phyloP scores from a whole-genome alignment of 768 basidiomycete species.

The Lentinula lateritia region DNA sequence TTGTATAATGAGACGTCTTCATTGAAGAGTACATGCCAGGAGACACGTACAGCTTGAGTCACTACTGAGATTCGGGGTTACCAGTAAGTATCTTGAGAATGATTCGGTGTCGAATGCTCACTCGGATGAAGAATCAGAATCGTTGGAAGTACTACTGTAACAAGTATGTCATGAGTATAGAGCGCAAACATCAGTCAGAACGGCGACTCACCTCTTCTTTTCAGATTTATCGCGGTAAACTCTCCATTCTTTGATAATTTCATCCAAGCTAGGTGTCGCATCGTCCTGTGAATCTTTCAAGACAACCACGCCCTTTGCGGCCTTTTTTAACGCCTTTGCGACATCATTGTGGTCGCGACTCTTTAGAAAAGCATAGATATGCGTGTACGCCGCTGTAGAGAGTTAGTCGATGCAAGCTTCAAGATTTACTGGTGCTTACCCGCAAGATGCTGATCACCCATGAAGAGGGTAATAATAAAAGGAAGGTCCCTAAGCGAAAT shows the following conservation, averaged over 20 bases:
- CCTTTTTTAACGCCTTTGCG: constrained; percentile 70
- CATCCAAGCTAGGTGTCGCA: constrained; percentile 50
- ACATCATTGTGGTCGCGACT: constrained; percentile 64
- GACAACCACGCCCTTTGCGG: constrained; percentile 55
- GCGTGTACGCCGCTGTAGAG: constrained; percentile 60
- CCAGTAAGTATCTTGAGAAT: neutral
- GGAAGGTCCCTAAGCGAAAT: neutral
- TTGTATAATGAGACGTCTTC: neutral
- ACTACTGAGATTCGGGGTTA: constrained; percentile 4
- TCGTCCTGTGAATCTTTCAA: constrained; percentile 45
- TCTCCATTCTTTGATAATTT: constrained; percentile 67
- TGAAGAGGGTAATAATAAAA: constrained; percentile 16
- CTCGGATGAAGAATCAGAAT: constrained; percentile 18
- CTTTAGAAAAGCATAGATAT: constrained; percentile 70
- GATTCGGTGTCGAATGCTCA: neutral
- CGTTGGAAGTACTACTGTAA: constrained; percentile 12
- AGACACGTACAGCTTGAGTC: constrained; percentile 11
- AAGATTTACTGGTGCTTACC: constrained; percentile 29
- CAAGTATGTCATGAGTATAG: constrained; percentile 7
- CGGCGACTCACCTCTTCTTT: constrained; percentile 14
- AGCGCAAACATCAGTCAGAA: constrained; percentile 19
- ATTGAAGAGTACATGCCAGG: neutral
- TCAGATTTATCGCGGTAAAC: neutral
- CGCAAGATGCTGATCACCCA: constrained; percentile 40
- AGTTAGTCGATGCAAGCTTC: neutral